These are phyloP conservation scores for Dictyostelium firmibasis DNA, from an alignment of 78 protist genomes.

Conservation along the genomic window DNA sequence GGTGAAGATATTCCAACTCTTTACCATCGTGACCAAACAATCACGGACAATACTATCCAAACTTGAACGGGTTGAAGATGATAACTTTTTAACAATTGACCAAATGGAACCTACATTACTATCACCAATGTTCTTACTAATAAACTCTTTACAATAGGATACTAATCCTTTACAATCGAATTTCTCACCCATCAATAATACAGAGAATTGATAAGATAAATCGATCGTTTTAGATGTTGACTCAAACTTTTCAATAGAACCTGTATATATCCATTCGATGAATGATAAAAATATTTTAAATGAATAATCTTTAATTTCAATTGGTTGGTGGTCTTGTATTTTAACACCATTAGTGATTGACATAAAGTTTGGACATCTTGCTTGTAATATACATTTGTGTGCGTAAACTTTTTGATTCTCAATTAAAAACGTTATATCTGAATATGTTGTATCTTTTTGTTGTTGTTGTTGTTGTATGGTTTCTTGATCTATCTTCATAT, in stretches of 20 bases:
- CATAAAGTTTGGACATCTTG: slow-evolving; percentile 18
- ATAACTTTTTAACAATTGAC: slow-evolving; percentile 8
- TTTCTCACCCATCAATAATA: slow-evolving; percentile 2
- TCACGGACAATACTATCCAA: not conserved
- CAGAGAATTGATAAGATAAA: not conserved
- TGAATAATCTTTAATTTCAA: slow-evolving; percentile 43
- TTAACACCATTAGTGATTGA: not conserved
- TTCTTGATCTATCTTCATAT: not conserved
- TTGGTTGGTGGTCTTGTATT: not conserved
- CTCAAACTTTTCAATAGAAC: not conserved
- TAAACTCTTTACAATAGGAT: not conserved
- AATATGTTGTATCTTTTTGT: slow-evolving; percentile 3
- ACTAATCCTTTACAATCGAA: slow-evolving; percentile 2
- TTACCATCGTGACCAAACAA: slow-evolving; percentile 1
- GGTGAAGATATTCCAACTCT: slow-evolving; percentile 35
- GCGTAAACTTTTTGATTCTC: slow-evolving; percentile 27
- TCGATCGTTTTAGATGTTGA: not conserved
- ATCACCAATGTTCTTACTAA: not conserved
- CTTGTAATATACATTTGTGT: slow-evolving; percentile 40
- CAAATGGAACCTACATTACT: slow-evolving; percentile 17
- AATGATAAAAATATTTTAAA: slow-evolving; percentile 12
- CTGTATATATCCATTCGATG: slow-evolving; percentile 62
- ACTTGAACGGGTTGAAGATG: not conserved
- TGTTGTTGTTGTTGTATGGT: slow-evolving; percentile 5
- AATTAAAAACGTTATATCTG: slow-evolving; percentile 37